phyloP scores from a whole-genome alignment of 2,329 filamentous ascomycete species.

The Aspergillus amoenus region DNA sequence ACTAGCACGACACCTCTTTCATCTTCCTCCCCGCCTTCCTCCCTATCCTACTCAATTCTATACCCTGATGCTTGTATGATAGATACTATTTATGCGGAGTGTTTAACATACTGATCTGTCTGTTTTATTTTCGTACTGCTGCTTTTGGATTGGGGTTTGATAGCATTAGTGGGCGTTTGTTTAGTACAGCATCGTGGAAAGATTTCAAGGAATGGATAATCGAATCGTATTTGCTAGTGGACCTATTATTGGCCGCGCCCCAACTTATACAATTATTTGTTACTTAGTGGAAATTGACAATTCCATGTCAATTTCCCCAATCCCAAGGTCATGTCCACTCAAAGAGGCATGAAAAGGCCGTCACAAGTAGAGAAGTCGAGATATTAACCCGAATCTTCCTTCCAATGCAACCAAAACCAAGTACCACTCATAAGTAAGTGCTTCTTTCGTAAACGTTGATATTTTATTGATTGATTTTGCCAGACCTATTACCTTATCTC shows the following conservation, averaged over 20 bases:
- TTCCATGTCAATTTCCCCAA: no score
- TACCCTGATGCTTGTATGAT: constrained; percentile 16
- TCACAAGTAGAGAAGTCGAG: no score
- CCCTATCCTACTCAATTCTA: neutral
- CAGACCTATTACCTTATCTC: neutral
- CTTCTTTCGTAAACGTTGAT: neutral
- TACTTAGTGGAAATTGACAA: no score
- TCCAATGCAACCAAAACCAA: neutral
- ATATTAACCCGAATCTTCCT: neutral
- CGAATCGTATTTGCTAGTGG: neutral
- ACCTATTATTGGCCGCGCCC: neutral
- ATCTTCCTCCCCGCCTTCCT: neutral
- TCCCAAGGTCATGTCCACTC: no score
- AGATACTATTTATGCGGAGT: constrained; percentile 9
- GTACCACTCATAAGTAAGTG: neutral
- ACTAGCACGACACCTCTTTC: neutral
- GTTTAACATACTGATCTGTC: neutral
- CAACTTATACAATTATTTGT: neutral
- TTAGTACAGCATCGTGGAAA: neutral
- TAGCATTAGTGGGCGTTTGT: constrained; percentile 4
- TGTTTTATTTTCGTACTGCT: neutral
- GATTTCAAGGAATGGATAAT: neutral
- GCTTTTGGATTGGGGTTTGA: neutral
- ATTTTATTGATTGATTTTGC: neutral
- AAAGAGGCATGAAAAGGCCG: no score